phyloP scores from a whole-genome alignment of 2,329 filamentous ascomycete species.

The Amauroascus verrucosus region DNA sequence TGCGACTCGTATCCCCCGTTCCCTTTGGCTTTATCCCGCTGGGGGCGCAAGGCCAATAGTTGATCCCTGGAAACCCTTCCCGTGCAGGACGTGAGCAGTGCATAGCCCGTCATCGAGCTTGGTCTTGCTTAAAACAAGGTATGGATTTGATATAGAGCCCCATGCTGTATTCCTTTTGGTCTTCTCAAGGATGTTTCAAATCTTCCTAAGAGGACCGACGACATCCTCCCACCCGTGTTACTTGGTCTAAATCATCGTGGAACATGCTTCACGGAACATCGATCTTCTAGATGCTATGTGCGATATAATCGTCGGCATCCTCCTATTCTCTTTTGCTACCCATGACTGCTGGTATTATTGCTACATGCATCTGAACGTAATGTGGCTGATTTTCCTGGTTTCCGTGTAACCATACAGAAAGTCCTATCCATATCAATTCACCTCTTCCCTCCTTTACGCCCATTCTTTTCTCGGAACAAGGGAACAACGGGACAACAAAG shows the following conservation, averaged over 20 bases:
- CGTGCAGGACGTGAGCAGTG: neutral
- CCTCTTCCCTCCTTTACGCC: too few species aligned
- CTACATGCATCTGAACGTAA: neutral
- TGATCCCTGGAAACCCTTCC: neutral
- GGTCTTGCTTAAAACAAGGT: neutral
- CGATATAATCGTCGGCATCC: too few species aligned
- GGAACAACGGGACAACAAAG: neutral
- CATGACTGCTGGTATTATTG: too few species aligned
- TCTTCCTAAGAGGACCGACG: too few species aligned
- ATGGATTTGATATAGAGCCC: neutral
- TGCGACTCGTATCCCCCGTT: constrained; percentile 1
- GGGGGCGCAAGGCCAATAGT: neutral
- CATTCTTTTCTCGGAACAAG: neutral
- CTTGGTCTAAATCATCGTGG: too few species aligned
- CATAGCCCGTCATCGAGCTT: neutral
- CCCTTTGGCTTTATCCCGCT: neutral
- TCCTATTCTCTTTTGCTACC: too few species aligned
- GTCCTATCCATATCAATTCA: neutral
- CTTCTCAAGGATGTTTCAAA: neutral
- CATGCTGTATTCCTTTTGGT: neutral
- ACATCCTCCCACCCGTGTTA: too few species aligned
- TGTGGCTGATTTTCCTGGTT: neutral
- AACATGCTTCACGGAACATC: neutral
- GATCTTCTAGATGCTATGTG: too few species aligned
- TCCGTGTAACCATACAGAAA: neutral